Percentiles rank a stretch among this genome's conserved stretches.
These are phyloP conservation scores for Luzula sylvatica DNA, from an alignment of 176 grass and related monocot species.

Conservation along the genomic window DNA sequence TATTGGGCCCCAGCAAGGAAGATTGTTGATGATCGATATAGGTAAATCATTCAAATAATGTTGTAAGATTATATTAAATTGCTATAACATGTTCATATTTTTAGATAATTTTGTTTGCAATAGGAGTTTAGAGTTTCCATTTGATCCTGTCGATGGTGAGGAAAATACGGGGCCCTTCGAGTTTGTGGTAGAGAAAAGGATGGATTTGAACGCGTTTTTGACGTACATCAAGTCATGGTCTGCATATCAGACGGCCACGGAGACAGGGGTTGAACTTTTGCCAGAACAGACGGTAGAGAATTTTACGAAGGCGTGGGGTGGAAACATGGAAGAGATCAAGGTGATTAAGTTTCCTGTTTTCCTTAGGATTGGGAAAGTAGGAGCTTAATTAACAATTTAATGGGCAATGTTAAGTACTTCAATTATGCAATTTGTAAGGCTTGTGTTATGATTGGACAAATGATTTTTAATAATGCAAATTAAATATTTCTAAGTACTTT, in stretches of 20 bases:
- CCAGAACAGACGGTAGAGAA: slow-evolving; percentile 29
- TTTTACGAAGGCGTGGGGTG: slow-evolving; percentile 44
- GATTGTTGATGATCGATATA: slow-evolving; percentile 60
- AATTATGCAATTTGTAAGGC: too few species aligned
- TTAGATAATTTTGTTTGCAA: too few species aligned
- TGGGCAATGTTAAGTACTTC: too few species aligned
- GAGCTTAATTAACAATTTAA: slow-evolving; percentile 2
- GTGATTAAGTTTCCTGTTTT: slow-evolving; percentile 56
- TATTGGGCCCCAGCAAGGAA: slow-evolving; percentile 53
- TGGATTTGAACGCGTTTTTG: slow-evolving; percentile 49
- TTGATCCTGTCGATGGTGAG: slow-evolving; percentile 54
- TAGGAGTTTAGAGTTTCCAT: slow-evolving; percentile 45
- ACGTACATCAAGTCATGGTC: slow-evolving; percentile 85
- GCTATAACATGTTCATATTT: neutral
- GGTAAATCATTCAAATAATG: neutral
- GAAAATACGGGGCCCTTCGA: slow-evolving; percentile 46
- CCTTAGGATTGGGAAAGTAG: slow-evolving; percentile 62
- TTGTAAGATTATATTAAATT: neutral
- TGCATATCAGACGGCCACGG: slow-evolving; percentile 77
- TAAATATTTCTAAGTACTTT: too few species aligned
- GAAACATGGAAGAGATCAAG: slow-evolving; percentile 27
- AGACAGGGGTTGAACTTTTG: slow-evolving; percentile 51
- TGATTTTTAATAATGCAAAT: too few species aligned
- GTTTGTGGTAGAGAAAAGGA: slow-evolving; percentile 37
- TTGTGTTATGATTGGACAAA: too few species aligned